Evolutionary conservation across 1,284 basidiomycete species (phyloP), one percentile per base, ranked within the genome.

Genomic region (Apiotrichum gamsii): DNA sequence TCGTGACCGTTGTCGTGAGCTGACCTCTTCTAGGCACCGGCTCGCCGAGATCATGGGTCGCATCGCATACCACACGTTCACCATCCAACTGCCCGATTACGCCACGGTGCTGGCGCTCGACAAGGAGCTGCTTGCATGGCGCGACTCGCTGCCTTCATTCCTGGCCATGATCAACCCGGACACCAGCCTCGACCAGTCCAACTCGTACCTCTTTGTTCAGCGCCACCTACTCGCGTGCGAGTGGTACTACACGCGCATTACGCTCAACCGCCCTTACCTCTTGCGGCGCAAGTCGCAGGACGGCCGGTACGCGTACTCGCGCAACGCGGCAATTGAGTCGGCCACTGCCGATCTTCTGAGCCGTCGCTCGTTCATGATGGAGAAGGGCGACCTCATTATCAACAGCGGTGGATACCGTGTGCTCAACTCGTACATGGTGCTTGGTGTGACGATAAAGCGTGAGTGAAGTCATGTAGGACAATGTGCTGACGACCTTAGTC

Each of bases 11-110:
- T 15, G 15, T 13, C 8, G 18, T 39, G n/a, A 4, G 29, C 43
- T 49, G 31, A 52, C 43, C 15, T 18, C 15, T 21, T 34, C 5
- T 53, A 68, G 71, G 30, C 73, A 74, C 52, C 62, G 65, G 25
- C 53, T 73, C 1, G 72, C 69, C 1, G 65, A 72, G 46, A 73
- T 74, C 45, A 73, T 73, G 72, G 73, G 73, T 25, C 56, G 67
- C 31, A 74, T 74, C 43, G 69, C 70, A 2, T 70, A 72, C 47
- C 72, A 72, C 46, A 74, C 72, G 14, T 76, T 76, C 56, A 69
- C 73, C 8, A 72, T 75, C 35, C 62, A 69, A 33, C 52, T 73
- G 2, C 75, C 75, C 0, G 67, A 73, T 50, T 75, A 76, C 49
- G 56, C 62, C 19, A 72, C 69, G 5, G 72, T 76, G 10, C 56